Conservation (phyloP, 805 yeast genomes). For the Hanseniaspora occidentalis region DNA sequence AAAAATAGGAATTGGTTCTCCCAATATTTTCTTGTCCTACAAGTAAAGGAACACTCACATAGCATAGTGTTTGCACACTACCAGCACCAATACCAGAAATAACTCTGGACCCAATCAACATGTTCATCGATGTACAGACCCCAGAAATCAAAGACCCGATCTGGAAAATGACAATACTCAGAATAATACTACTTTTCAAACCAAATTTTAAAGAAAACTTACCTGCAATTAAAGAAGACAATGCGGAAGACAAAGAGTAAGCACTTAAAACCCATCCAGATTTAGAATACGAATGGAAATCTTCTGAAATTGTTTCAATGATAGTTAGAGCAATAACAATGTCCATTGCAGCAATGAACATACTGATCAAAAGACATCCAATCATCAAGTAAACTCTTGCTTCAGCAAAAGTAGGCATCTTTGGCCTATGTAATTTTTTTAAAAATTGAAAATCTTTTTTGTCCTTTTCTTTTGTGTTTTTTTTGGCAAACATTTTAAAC, state of each 20-base stretch:
- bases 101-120: conserved; percentile 60
- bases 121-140: conserved; percentile 38
- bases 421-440: too few relatives aligned
- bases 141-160: conserved; percentile 53
- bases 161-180: conserved; percentile 42
- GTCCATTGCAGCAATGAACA: conserved; percentile 36
- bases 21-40: conserved; percentile 13
- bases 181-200: conserved; percentile 36
- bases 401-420: conserved; percentile 1
- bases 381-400: conserved; percentile 8
- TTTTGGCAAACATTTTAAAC: too few relatives aligned
- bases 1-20: conserved; percentile 6
- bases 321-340: conserved; percentile 46
- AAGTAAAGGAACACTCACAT: conserved; percentile 35
- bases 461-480: too few relatives aligned
- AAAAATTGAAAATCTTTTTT: too few relatives aligned
- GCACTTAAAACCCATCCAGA: conserved; percentile 51
- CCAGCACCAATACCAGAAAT: conserved; percentile 64
- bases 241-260: conserved; percentile 40
- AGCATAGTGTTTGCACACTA: conserved; percentile 45
- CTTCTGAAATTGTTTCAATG: conserved; percentile 34
- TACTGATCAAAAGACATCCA: conserved; percentile 13
- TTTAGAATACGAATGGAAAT: conserved; percentile 37
- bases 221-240: conserved; percentile 46
- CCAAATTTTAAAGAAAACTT: conserved; percentile 44